A percentile compares a stretch with the other conserved stretches of the same genome.
phyloP scores from a whole-genome alignment of 257 asterid species.

The Anisodus acutangulus region DNA sequence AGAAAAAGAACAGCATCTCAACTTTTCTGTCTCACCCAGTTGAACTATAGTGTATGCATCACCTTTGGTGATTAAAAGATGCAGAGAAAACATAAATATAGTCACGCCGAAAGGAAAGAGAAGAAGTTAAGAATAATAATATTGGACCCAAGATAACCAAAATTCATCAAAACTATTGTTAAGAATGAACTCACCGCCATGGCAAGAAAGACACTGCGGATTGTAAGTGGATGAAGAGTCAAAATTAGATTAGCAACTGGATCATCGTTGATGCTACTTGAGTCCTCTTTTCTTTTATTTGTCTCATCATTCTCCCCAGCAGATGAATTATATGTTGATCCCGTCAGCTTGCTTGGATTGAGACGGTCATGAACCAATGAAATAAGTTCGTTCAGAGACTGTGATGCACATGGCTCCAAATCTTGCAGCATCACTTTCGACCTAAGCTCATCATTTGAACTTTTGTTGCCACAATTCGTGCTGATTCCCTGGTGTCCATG shows the following conservation, averaged over 20 bases:
- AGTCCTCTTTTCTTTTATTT: slow-evolving; percentile 39
- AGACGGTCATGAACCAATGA: slow-evolving; percentile 68
- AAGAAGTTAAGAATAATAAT: slow-evolving; percentile 24
- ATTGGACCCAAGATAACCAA: slow-evolving; percentile 19
- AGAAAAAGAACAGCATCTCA: slow-evolving; percentile 13
- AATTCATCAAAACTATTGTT: neutral
- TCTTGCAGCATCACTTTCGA: slow-evolving; percentile 53
- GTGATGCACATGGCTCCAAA: slow-evolving; percentile 61
- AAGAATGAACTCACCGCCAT: slow-evolving; percentile 74
- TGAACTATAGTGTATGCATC: slow-evolving; percentile 27
- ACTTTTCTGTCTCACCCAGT: neutral
- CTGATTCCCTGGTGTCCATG: slow-evolving; percentile 37
- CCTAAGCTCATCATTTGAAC: slow-evolving; percentile 44
- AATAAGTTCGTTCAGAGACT: slow-evolving; percentile 72
- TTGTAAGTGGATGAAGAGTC: slow-evolving; percentile 69
- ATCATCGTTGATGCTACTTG: slow-evolving; percentile 65
- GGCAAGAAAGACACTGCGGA: slow-evolving; percentile 63
- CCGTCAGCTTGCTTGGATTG: slow-evolving; percentile 50
- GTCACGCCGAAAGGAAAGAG: slow-evolving; percentile 24
- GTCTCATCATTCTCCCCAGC: slow-evolving; percentile 44
- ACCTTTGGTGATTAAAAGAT: slow-evolving; percentile 31
- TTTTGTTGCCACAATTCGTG: slow-evolving; percentile 39
- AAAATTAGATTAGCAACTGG: slow-evolving; percentile 72
- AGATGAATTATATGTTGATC: slow-evolving; percentile 41
- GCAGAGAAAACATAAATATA: slow-evolving; percentile 24